Evolutionary conservation across 1,284 basidiomycete species (phyloP).

Genomic region (Ustilago lituana): DNA sequence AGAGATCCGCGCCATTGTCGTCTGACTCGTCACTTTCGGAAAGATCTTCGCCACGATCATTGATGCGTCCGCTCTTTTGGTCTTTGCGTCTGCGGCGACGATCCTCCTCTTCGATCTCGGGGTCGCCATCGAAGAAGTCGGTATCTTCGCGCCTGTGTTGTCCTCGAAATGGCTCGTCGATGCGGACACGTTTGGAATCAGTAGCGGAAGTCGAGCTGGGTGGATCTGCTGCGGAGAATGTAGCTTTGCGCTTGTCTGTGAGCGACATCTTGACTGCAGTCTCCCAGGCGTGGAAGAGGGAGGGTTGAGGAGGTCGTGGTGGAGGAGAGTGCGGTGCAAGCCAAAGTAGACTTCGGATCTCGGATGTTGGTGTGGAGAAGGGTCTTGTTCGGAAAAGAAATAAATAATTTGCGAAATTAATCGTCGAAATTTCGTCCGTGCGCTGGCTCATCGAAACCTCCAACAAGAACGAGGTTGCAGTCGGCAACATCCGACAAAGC

Average conservation of each 20-base stretch:
- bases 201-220: constrained; percentile 3
- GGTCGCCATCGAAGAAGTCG: constrained; percentile 52
- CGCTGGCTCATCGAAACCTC: constrained; percentile 2
- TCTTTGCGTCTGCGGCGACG: constrained; percentile 49
- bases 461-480: constrained; percentile 8
- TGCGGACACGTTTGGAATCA: constrained; percentile 33
- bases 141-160: constrained; percentile 20
- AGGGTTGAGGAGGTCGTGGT: background rate
- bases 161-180: constrained; percentile 27
- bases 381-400: no score
- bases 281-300: background rate
- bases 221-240: background rate
- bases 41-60: constrained; percentile 80
- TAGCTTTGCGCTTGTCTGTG: constrained; percentile 31
- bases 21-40: constrained; percentile 76
- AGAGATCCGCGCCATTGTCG: constrained; percentile 20
- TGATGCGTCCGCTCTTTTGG: constrained; percentile 68
- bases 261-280: constrained; percentile 15
- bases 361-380: constrained; percentile 26
- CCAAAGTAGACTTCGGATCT: constrained; percentile 14
- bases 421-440: constrained; percentile 17
- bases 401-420: no score
- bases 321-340: background rate
- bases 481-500: constrained; percentile 9
- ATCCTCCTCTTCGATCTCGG: constrained; percentile 61